These are phyloP conservation scores for Ogataea nakhonphanomensis DNA, from an alignment of 805 yeast genomes.

Conservation along the genomic window DNA sequence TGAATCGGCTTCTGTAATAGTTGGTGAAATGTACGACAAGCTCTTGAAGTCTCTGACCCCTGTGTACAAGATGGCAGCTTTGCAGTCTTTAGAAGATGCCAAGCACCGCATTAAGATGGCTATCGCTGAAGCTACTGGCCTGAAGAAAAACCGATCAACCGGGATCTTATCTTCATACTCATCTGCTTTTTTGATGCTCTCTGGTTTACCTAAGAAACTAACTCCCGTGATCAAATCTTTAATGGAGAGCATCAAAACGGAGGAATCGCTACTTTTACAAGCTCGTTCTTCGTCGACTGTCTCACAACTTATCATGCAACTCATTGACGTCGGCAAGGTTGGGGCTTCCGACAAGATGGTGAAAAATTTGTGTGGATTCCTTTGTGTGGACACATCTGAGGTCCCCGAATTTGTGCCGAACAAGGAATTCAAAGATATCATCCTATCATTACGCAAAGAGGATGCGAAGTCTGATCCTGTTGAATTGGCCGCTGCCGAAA, in stretches of 20 bases:
- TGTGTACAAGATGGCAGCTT: constrained; percentile 63
- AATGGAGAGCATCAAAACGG: constrained; percentile 89
- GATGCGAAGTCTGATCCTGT: constrained; percentile 62
- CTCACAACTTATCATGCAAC: constrained; percentile 56
- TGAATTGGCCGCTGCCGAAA: constrained; percentile 56
- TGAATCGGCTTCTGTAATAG: constrained; percentile 67
- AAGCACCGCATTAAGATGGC: constrained; percentile 63
- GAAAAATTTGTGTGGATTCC: constrained; percentile 84
- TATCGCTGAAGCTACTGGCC: constrained; percentile 61
- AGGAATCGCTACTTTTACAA: constrained; percentile 65
- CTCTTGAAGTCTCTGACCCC: constrained; percentile 61
- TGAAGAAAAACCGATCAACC: constrained; percentile 47
- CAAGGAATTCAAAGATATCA: constrained; percentile 46
- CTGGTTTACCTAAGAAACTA: constrained; percentile 77
- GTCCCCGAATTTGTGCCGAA: constrained; percentile 88
- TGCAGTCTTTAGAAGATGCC: constrained; percentile 75
- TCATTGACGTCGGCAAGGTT: constrained; percentile 54
- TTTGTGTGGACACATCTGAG: constrained; percentile 93
- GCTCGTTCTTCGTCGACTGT: constrained; percentile 66
- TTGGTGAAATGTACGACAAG: constrained; percentile 62
- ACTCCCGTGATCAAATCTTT: constrained; percentile 85
- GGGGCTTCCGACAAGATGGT: constrained; percentile 84
- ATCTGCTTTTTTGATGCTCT: constrained; percentile 60
- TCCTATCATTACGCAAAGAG: constrained; percentile 76
- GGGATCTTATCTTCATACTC: constrained; percentile 75